Percentiles rank a stretch among this genome's conserved stretches.
Conservation (phyloP, 805 yeast species). For the Wickerhamiella azyma region DNA sequence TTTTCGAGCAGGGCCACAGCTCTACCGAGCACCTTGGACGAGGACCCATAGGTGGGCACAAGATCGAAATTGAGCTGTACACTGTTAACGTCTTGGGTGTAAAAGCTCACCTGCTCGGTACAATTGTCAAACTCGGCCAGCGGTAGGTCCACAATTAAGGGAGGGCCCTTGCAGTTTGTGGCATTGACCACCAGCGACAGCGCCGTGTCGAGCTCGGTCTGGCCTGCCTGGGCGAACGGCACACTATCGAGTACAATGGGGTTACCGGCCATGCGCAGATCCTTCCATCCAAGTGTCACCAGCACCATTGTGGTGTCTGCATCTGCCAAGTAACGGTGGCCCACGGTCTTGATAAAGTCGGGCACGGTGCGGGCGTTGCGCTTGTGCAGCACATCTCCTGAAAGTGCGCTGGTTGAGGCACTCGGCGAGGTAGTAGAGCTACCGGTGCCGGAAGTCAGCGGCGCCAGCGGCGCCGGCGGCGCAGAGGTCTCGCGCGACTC, state of each 20-base stretch:
- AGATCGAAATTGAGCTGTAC: slow-evolving; percentile 65
- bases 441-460: too few relatives aligned
- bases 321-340: slow-evolving; percentile 54
- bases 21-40: slow-evolving; percentile 51
- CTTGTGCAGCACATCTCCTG: background rate
- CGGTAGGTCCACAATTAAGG: slow-evolving; percentile 66
- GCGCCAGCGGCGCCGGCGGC: background rate
- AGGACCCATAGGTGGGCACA: slow-evolving; percentile 59
- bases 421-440: too few relatives aligned
- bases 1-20: slow-evolving; percentile 70
- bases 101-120: slow-evolving; percentile 59
- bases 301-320: slow-evolving; percentile 56
- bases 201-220: slow-evolving; percentile 83
- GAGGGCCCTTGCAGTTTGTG: slow-evolving; percentile 30
- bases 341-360: slow-evolving; percentile 67
- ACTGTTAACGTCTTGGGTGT: slow-evolving; percentile 30
- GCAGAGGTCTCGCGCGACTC: background rate
- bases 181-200: slow-evolving; percentile 56
- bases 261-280: slow-evolving; percentile 41
- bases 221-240: slow-evolving; percentile 60
- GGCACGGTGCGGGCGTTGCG: slow-evolving; percentile 9
- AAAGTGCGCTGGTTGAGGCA: too few relatives aligned
- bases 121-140: slow-evolving; percentile 55
- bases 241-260: slow-evolving; percentile 60
- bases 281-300: slow-evolving; percentile 78